Evolutionary conservation across 2,329 filamentous ascomycete species (phyloP).

Genomic region (Neocucurbitaria cava): DNA sequence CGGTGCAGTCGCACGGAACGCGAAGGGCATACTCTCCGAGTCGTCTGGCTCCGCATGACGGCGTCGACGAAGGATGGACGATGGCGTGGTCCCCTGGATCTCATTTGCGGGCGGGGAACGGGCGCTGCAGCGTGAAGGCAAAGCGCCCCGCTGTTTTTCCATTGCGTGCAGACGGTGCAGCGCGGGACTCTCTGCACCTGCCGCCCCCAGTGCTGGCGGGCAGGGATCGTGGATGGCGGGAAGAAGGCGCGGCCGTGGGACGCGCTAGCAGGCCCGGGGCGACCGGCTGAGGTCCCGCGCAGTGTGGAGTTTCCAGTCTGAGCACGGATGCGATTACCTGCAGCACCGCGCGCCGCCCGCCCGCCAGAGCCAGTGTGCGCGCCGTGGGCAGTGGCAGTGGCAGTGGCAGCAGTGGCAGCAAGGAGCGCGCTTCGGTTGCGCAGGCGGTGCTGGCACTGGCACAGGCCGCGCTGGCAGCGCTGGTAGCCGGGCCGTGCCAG

Average conservation of each 20-base stretch:
- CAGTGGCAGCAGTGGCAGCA: no score
- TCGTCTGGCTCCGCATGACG: neutral
- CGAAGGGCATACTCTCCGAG: neutral
- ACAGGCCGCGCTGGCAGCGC: neutral
- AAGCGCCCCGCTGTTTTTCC: neutral
- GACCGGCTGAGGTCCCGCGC: neutral
- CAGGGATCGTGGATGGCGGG: conserved; percentile 1
- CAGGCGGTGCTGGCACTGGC: neutral
- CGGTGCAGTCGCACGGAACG: conserved; percentile 6
- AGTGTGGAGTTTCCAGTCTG: neutral
- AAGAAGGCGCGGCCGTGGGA: neutral
- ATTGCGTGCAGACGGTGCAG: neutral
- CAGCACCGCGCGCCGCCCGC: neutral
- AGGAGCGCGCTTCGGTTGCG: neutral
- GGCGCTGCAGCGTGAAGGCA: neutral
- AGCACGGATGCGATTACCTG: neutral
- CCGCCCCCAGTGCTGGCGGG: neutral
- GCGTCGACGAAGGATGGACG: neutral
- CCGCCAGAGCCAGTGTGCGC: no score
- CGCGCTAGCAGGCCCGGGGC: neutral
- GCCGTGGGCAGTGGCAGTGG: no score
- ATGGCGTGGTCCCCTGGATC: neutral
- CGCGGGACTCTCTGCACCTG: neutral
- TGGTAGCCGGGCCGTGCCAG: neutral
- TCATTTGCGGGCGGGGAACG: conserved; percentile 2